Base-by-base conservation (phyloP, 73 alveolate species). In the Stentor coeruleus region DNA sequence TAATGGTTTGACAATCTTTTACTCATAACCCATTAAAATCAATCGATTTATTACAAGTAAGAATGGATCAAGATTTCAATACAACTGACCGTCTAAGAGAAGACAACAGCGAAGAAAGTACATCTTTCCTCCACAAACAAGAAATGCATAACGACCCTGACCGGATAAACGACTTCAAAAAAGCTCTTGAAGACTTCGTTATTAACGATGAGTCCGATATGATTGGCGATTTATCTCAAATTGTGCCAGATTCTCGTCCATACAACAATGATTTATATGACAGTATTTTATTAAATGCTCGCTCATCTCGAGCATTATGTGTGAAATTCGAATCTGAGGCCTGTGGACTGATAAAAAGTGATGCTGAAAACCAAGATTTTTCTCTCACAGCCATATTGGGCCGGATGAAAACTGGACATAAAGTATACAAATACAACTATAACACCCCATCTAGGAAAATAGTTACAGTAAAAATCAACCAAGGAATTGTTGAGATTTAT, bases 171-270 rank as follows among this genome's bases (percentile, higher is more conserved):
- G 66, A 6, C 20, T 49, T 49, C 66, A 49, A 49, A 20, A 49
- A 49, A 49, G 66, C 28, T 49, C 66, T 49, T 20, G 66, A 49
- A 49, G 66, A 49, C 66, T 49, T 49, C 20, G 6, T 49, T 11
- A 49, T 49, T 11, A 20, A 49, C 20, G 66, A 49, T 11, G 66
- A 49, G 20, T 6, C 6, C 6, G 66, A 49, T 49, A 20, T 20
- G 66, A 49, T 49, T 20, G 66, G 66, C 66, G 66, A 49, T 49
- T 11, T 49, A 11, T 49, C 66, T 49, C 66, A 49, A 49, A 49
- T 49, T 20, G 66, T 49, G 6, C 66, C 66, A 11, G 66, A 49
- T 20, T 49, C 66, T 20, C 66, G 66, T 6, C 66, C 66, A 11
- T 49, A 49, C 20, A 20, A 49, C 20, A 49, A 49, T 6, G 20